These are phyloP conservation scores for Micractinium sp. DNA, from an alignment of 139 green algal species.

Conservation along the genomic window DNA sequence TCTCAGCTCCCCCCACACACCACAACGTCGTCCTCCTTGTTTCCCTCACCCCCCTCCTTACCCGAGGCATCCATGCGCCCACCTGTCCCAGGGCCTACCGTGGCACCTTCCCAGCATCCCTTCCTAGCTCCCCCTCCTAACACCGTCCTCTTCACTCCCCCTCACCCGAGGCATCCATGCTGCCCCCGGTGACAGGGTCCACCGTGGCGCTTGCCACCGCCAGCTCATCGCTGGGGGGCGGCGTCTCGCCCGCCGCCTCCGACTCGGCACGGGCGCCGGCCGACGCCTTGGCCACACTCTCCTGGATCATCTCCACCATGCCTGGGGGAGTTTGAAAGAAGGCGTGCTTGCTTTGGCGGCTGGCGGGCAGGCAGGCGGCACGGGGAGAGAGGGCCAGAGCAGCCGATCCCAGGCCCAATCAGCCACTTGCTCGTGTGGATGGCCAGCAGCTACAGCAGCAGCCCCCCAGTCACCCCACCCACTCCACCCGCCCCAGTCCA, in stretches of 20 bases:
- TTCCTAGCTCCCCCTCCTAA: neutral
- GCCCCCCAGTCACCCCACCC: no score
- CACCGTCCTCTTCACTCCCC: no score
- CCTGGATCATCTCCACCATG: constrained; percentile 16
- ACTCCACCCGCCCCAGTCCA: no score
- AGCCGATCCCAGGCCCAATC: no score
- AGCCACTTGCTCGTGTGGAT: no score
- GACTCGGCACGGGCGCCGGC: neutral
- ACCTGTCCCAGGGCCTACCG: neutral
- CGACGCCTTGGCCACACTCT: neutral
- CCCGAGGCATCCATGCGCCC: neutral
- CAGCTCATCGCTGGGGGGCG: neutral
- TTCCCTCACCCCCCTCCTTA: neutral
- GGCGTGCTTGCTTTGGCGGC: neutral
- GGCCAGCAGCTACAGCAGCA: no score
- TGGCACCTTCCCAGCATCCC: neutral
- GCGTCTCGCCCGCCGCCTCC: neutral
- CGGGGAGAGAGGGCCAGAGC: no score
- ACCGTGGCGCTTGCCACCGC: neutral
- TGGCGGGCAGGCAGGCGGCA: neutral
- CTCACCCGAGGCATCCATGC: neutral
- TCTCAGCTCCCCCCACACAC: no score
- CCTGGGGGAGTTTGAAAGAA: neutral
- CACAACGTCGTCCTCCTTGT: no score
- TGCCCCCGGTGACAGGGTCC: neutral